Evolutionary conservation across 2,329 filamentous ascomycete species (phyloP).

Genomic region (Amphichorda felina): DNA sequence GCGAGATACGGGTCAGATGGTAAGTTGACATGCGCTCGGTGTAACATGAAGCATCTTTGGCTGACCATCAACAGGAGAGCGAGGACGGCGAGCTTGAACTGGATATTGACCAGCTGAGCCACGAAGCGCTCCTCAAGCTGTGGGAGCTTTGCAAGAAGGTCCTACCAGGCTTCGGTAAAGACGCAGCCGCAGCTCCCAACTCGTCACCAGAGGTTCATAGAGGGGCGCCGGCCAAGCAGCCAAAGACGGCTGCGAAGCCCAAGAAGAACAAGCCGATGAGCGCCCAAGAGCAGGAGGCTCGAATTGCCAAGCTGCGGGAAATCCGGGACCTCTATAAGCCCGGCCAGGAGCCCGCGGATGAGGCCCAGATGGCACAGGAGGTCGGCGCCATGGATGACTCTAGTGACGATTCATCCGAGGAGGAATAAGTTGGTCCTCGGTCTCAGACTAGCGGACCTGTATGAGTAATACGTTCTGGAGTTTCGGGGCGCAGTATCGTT

Average conservation of each 20-base stretch:
- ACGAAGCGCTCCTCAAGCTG: constrained; percentile 41
- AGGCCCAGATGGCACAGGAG: constrained; percentile 10
- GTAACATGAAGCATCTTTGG: too few species aligned
- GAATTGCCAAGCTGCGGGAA: constrained; percentile 47
- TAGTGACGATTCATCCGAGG: constrained; percentile 7
- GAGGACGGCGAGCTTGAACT: constrained; percentile 47
- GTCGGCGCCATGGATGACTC: constrained; percentile 5
- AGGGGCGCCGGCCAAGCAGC: constrained; percentile 14
- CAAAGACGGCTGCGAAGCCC: constrained; percentile 29
- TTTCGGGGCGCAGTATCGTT: not conserved
- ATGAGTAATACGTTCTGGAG: constrained; percentile 1
- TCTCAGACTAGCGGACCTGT: too few species aligned
- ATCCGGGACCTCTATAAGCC: constrained; percentile 31
- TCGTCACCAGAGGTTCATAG: constrained; percentile 17
- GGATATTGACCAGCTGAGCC: constrained; percentile 45
- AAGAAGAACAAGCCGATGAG: constrained; percentile 71
- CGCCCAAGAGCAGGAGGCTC: constrained; percentile 55
- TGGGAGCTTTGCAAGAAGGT: constrained; percentile 32
- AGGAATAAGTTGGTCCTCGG: constrained; percentile 5
- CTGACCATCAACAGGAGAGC: constrained; percentile 39
- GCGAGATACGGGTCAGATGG: constrained; percentile 67
- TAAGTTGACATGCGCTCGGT: too few species aligned
- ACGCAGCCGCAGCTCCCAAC: constrained; percentile 11
- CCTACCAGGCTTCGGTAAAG: constrained; percentile 26
- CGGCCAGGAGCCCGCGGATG: constrained; percentile 18